Base-by-base conservation (phyloP, 352 stramenopile genomes). In the Bremia lactucae region DNA sequence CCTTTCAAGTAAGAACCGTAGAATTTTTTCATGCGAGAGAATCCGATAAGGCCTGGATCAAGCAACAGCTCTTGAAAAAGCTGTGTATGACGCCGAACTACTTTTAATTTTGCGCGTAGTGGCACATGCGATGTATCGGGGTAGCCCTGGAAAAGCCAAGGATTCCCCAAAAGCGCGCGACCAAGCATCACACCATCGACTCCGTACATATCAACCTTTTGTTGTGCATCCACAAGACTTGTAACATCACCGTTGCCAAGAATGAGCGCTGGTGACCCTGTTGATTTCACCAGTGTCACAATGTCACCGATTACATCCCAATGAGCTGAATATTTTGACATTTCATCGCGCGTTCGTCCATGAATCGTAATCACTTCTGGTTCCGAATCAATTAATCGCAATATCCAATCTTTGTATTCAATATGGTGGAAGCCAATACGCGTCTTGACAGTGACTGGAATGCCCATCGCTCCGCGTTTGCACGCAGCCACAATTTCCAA, bases 231-330 rank as follows among this genome's bases (percentile, higher is more conserved):
- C 13, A 71, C 50, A 10, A 91, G 40, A 46, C 52, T 87, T 41
- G 52, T 46, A 24, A 91, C 73, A 53, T 91, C 78, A 13, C 75
- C 78, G 31, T 91, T 91, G 29, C 78, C 75, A n/a, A 88, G 51
- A 16, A 91, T 68, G 2, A 91, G 49, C n/a, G 70, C 65, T 0
- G 59, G 34, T 6, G 78, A 88, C 4, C 69, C 67, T 6, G 41
- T 45, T 10, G 66, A 59, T 28, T 68, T 74, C 4, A 72, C 67
- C 19, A 91, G 33, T 18, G 58, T 52, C 20, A 65, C 72, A n/a
- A 88, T 49, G 6, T 91, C 69, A 4, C 78, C 75, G 35, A 88
- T 90, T 13, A 76, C 62, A 36, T 90, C 78, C 78, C 78, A 90
- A 49, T 90, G 78, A 10, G 72, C 75, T 20, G 78, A 72, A 15